Evolutionary conservation across 108 stramenopile genomes (phyloP).

Genomic region (Cyclotella cryptica): DNA sequence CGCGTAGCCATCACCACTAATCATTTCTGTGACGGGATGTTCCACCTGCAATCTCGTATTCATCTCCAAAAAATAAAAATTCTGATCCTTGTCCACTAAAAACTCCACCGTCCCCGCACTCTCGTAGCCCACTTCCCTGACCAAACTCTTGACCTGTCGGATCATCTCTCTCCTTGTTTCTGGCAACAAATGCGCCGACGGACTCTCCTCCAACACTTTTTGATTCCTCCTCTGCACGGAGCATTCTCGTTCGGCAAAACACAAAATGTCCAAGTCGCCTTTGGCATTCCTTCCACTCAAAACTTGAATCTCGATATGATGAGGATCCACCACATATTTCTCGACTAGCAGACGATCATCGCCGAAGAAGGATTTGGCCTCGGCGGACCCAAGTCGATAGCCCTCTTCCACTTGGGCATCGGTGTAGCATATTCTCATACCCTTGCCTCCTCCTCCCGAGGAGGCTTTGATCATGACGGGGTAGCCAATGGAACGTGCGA

Average conservation of each 20-base stretch:
- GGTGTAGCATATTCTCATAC: conserved; percentile 95
- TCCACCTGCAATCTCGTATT: conserved; percentile 96
- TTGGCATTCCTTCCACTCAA: conserved; percentile 72
- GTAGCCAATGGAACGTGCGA: conserved; percentile 94
- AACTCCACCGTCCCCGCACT: conserved; percentile 98
- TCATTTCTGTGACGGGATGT: conserved; percentile 97
- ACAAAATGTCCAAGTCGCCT: conserved; percentile 73
- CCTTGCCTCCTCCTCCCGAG: conserved; percentile 98
- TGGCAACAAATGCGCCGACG: conserved; percentile 70
- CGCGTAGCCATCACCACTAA: conserved; percentile 58
- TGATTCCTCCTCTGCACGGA: conserved; percentile 97
- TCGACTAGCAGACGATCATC: conserved; percentile 96
- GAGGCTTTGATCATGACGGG: conserved; percentile 99
- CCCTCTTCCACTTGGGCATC: conserved; percentile 83
- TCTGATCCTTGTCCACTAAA: conserved; percentile 86
- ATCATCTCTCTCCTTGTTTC: conserved; percentile 88
- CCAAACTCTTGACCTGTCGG: conserved; percentile 84
- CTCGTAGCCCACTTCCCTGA: conserved; percentile 83
- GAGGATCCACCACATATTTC: conserved; percentile 95
- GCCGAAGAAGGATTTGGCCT: conserved; percentile 92
- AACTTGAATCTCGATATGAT: conserved; percentile 98
- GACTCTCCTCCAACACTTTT: conserved; percentile 98
- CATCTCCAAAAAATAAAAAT: conserved; percentile 99
- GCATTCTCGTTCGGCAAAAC: conserved; percentile 96
- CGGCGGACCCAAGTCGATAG: conserved; percentile 81